Evolutionary conservation across 331 rosid genomes (phyloP), one percentile per base, ranked within the genome.

Genomic region (Saraca asoca): DNA sequence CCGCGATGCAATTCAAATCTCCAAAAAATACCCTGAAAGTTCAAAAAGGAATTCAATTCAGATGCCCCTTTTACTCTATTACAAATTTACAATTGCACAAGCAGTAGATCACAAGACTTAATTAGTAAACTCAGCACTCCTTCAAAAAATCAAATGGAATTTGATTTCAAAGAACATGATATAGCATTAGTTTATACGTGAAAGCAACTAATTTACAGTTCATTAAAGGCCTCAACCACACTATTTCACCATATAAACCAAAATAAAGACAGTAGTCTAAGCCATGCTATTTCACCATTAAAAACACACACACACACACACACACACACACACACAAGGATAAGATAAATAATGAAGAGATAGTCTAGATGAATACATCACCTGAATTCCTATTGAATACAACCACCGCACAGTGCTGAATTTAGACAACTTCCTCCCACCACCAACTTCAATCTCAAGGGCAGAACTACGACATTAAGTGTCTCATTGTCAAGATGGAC

Each of bases 361-460:
- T 5, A 10, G 16, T 38, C 37, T 20, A n/a, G 7, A 38, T 42
- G 45, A 68, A 56, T 67, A 55, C 59, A 60, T 74, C 75, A 88
- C 98, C 97, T 86, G 98, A 73, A 90, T 71, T 79, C 98, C 98
- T 59, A 93, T 78, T 52, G 92, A 42, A 75, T 90, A 93, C 88
- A 93, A 58, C 90, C 89, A 83, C 64, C 96, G 89, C 38, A 90
- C 87, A 10, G 85, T 64, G 70, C 98, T 93, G 73, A 88, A 90
- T 72, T 77, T 88, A 20, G 98, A 93, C 81, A 93, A 12, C 71
- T 84, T 90, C 84, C 98, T 90, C 76, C 97, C 97, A 17, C 97
- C 97, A 33, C 98, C 98, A 67, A 93, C 88, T 85, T 88, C 97
- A 81, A 93, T 44, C 87, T 84, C 96, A 80, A 93, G 91, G 68